Evolutionary conservation across 371 early-diverging fungal species (phyloP), one percentile per base, ranked within the genome.

Genomic region (Actinomortierella ambigua): DNA sequence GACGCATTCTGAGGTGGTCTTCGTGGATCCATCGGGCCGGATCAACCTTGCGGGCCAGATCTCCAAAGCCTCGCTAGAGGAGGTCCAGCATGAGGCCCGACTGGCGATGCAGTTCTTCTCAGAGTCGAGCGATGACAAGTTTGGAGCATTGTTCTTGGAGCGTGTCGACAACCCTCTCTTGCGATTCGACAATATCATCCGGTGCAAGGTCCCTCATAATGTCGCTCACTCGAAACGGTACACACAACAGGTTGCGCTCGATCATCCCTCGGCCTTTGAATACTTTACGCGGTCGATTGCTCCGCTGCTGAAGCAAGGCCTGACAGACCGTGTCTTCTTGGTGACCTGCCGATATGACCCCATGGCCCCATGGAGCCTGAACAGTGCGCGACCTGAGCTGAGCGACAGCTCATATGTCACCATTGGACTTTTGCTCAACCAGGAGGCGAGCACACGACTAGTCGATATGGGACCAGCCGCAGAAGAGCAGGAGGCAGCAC

Each of bases 401-500:
- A 42, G 53, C 14, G n/a, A 40, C 28, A 47, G 42, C 18, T 69
- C 73, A 17, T 57, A 68, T 18, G 50, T 61, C 24, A 69, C 66
- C 18, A 61, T 94, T n/a, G 94, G 93, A 0, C 58, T 94, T 9
- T 61, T 93, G n/a, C 60, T 93, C 44, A 84, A 93, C 54, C 79
- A 84, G 18, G 90, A 90, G 39, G 73, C 85, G 39, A 79, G 88
- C 5, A 69, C 83, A 49, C 82, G 91, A 26, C 59, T 87, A 23
- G 91, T 96, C 2, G 94, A 94, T 59, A 79, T 86, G 59, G 96
- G 96, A 0, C 96, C 96, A 17, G 75, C 84, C 22, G 82, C 92
- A 3, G 84, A 87, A 43, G 79, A 89, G 24, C 77, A 75, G 20
- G 84, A 79, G 24, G 87, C 82, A 2, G 82, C 85, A n/a, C 79